Evolutionary conservation across 2,329 filamentous ascomycete genomes (phyloP).

Genomic region (Taxawa tesnikishii): DNA sequence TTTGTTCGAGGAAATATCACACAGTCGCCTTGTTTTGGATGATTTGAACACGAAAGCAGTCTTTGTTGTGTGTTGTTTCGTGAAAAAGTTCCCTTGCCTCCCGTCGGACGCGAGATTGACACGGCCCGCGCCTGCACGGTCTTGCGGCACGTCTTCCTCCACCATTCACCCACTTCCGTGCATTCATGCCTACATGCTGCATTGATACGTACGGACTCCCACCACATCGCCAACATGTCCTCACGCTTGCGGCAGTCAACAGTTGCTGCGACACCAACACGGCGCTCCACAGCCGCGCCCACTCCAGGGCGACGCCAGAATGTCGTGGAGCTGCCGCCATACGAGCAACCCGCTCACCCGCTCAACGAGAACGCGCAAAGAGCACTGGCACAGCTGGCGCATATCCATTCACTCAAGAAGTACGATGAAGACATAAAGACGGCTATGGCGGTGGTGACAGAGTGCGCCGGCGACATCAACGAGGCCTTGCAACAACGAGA

Average conservation of each 20-base stretch:
- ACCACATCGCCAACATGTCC: constrained; percentile 8
- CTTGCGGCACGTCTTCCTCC: too few relatives aligned
- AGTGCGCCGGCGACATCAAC: constrained; percentile 41
- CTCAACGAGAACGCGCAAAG: constrained; percentile 36
- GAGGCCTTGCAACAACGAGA: constrained; percentile 35
- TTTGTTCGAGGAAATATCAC: too few relatives aligned
- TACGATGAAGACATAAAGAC: constrained; percentile 37
- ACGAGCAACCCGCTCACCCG: constrained; percentile 40
- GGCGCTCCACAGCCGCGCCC: constrained; percentile 4
- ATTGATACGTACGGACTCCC: too few relatives aligned
- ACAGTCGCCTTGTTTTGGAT: too few relatives aligned
- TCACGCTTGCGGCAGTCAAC: constrained; percentile 9
- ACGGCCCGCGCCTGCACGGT: too few relatives aligned
- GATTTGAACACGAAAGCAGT: too few relatives aligned
- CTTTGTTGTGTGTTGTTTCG: too few relatives aligned
- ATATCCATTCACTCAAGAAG: constrained; percentile 26
- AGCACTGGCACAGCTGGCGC: constrained; percentile 32
- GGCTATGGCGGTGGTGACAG: constrained; percentile 34
- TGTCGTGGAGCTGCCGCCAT: constrained; percentile 29
- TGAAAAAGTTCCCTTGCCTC: too few relatives aligned
- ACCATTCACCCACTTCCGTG: too few relatives aligned
- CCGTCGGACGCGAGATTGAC: too few relatives aligned
- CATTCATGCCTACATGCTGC: too few relatives aligned
- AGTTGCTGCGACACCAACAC: constrained; percentile 1
- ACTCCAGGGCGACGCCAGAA: constrained; percentile 4